Evolutionary conservation across 1,139 yeast species (phyloP), one percentile per base, ranked within the genome.

Genomic region (Geotrichum fermentans): DNA sequence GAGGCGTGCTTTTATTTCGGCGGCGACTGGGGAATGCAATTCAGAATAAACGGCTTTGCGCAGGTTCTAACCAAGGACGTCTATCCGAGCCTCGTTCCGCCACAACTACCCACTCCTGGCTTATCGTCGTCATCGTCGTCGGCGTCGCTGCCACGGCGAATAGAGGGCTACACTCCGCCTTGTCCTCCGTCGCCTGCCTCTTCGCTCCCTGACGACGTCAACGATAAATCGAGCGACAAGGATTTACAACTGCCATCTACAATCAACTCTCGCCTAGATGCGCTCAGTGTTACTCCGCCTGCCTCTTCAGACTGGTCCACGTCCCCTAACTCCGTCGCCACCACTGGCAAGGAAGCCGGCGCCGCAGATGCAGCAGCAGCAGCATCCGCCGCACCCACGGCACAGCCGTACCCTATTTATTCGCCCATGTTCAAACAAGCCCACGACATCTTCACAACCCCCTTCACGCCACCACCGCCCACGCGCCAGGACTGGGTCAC

Each of bases 1-100:
- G 95, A 86, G 67, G 86, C 89, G 1, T 85, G 87, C 51, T 84
- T 84, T 62, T 83, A 84, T 70, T 83, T 85, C 60, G 75, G 73
- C 8, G 24, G 16, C 8, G 71, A 70, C 32, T 65, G 76, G 26
- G 75, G 75, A 61, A 81, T 77, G 60, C 95, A 86, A 67, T 83
- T 82, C 62, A 71, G 96, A 58, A 72, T 87, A 54, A 73, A 81
- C 48, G 95, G 95, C 6, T 66, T 72, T 39, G 86, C 86, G 1
- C 69, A 77, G 50, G 60, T 78, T 37, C 59, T 73, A 29, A 20
- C 52, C 4, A 42, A 40, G 1, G 38, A 37, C 28, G 29, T 37
- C 26, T 40, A 33, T 17, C 28, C 28, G 28, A 24, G 28, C 10
- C 10, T 24, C 8, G 28, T 6, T 24, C 28, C 28, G 28, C n/a